These are phyloP conservation scores for Hansenula sp. DNA, from an alignment of 1,139 yeast species.

Conservation along the genomic window DNA sequence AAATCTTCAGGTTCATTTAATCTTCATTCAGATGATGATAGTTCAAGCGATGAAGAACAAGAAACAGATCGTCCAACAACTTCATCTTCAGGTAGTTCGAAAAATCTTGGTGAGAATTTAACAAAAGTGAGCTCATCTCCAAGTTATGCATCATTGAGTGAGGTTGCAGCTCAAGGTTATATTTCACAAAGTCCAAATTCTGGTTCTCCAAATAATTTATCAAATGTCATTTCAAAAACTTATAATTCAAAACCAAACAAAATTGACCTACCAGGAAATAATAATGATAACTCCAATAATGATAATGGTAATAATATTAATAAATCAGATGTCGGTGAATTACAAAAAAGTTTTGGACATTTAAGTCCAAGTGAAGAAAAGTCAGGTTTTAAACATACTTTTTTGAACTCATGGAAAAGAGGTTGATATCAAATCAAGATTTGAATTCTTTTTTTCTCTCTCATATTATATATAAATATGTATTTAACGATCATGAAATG, in stretches of 20 bases:
- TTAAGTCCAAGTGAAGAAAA: constrained; percentile 6
- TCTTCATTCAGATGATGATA: constrained; percentile 29
- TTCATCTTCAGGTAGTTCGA: constrained; percentile 4
- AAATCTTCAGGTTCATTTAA: constrained; percentile 2
- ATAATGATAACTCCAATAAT: neutral
- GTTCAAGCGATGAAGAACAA: constrained; percentile 10
- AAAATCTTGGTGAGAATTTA: constrained; percentile 9
- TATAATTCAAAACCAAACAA: neutral
- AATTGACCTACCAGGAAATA: neutral
- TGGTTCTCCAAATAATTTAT: constrained; percentile 5
- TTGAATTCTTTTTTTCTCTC: too few relatives aligned
- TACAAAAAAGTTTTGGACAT: constrained; percentile 16
- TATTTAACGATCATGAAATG: constrained; percentile 3
- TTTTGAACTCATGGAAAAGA: constrained; percentile 19
- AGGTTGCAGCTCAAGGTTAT: constrained; percentile 44
- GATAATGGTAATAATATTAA: neutral
- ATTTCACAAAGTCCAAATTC: constrained; percentile 24
- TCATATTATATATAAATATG: neutral
- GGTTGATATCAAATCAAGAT: too few relatives aligned
- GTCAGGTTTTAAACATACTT: constrained; percentile 10
- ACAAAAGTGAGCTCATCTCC: constrained; percentile 21
- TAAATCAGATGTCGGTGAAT: constrained; percentile 10
- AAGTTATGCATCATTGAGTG: constrained; percentile 36
- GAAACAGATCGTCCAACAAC: constrained; percentile 2
- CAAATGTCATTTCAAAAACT: constrained; percentile 7